These are phyloP conservation scores for Daldinia bambusicola DNA, from an alignment of 495 filamentous ascomycete species.

Conservation along the genomic window DNA sequence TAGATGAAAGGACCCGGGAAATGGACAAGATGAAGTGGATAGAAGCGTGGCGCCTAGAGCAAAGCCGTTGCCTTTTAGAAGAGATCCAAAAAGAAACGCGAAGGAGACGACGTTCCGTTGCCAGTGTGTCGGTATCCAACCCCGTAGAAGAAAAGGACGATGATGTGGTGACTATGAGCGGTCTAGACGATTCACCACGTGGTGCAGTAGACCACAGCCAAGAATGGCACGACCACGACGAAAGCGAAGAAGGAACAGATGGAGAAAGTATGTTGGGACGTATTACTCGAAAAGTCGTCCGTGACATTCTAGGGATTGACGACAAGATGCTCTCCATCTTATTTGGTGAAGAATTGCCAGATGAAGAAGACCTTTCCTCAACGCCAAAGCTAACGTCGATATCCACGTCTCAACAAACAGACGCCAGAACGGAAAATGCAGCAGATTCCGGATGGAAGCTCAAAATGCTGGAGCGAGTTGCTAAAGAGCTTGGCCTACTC, in stretches of 20 bases:
- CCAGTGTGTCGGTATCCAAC: slow-evolving; percentile 29
- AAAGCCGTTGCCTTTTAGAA: slow-evolving; percentile 83
- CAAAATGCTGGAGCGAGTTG: slow-evolving; percentile 81
- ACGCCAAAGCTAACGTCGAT: slow-evolving; percentile 51
- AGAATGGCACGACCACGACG: slow-evolving; percentile 58
- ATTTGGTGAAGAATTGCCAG: slow-evolving; percentile 83
- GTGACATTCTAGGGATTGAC: slow-evolving; percentile 90
- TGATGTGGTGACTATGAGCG: slow-evolving; percentile 36
- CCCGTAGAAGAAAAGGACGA: slow-evolving; percentile 36
- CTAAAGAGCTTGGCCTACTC: slow-evolving; percentile 84
- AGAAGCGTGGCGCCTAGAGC: slow-evolving; percentile 91
- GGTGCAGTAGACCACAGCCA: slow-evolving; percentile 44
- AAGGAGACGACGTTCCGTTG: slow-evolving; percentile 61
- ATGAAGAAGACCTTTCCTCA: slow-evolving; percentile 60
- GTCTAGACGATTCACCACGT: slow-evolving; percentile 49
- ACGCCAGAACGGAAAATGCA: slow-evolving; percentile 43
- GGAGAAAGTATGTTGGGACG: slow-evolving; percentile 79
- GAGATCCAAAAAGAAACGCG: slow-evolving; percentile 89
- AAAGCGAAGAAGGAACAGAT: slow-evolving; percentile 47
- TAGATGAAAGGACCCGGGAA: slow-evolving; percentile 67
- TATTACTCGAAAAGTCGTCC: slow-evolving; percentile 85
- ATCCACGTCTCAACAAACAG: slow-evolving; percentile 30
- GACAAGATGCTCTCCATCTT: slow-evolving; percentile 84
- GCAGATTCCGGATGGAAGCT: slow-evolving; percentile 74
- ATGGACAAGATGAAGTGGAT: slow-evolving; percentile 81